phyloP scores from a whole-genome alignment of 2,329 filamentous ascomycete genomes.

The Beauveria asiatica region DNA sequence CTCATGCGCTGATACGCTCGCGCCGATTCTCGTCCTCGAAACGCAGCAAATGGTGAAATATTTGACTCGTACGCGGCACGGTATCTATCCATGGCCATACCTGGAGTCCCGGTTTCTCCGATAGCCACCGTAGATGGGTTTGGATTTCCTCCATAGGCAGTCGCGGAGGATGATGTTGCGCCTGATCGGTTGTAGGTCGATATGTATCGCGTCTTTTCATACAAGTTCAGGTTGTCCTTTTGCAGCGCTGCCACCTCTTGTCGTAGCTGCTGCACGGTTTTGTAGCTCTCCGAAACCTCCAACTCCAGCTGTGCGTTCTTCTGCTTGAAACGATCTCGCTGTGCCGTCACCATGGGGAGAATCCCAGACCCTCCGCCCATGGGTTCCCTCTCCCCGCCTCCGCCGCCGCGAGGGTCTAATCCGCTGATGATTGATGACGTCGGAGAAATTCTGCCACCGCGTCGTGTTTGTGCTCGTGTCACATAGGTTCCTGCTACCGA shows the following conservation, averaged over 20 bases:
- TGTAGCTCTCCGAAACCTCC: slow-evolving; percentile 78
- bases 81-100: slow-evolving; percentile 73
- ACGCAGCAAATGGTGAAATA: slow-evolving; percentile 91
- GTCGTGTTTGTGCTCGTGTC: slow-evolving; percentile 51
- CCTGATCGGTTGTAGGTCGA: slow-evolving; percentile 79
- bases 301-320: slow-evolving; percentile 85
- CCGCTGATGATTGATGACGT: slow-evolving; percentile 98
- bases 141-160: slow-evolving; percentile 60
- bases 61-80: slow-evolving; percentile 89
- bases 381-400: slow-evolving; percentile 44
- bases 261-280: slow-evolving; percentile 72
- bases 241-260: slow-evolving; percentile 88
- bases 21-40: slow-evolving; percentile 85
- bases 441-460: slow-evolving; percentile 67
- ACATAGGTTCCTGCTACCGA: slow-evolving; percentile 89
- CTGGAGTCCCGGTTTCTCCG: slow-evolving; percentile 47
- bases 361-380: slow-evolving; percentile 76
- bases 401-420: slow-evolving; percentile 60
- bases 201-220: slow-evolving; percentile 95
- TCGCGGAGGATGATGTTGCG: slow-evolving; percentile 50
- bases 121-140: slow-evolving; percentile 65
- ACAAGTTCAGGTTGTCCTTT: slow-evolving; percentile 90
- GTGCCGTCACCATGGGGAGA: slow-evolving; percentile 94
- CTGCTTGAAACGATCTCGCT: slow-evolving; percentile 96
- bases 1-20: slow-evolving; percentile 90